Conservation (phyloP, 2,329 filamentous ascomycete genomes). For the Clarireedia sp. region DNA sequence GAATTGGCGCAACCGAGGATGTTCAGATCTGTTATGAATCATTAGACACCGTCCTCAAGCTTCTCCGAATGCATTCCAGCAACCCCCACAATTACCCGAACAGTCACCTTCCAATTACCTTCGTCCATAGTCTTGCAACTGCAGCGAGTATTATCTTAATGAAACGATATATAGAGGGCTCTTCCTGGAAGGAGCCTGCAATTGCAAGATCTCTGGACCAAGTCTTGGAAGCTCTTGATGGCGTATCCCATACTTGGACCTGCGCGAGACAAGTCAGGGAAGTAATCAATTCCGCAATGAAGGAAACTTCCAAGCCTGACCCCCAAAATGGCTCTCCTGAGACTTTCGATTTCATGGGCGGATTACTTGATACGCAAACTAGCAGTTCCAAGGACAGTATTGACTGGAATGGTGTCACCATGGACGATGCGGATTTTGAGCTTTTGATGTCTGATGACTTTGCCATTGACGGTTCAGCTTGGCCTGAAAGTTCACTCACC, state of each 20-base stretch:
- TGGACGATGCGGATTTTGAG: slow-evolving; percentile 11
- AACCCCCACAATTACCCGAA: slow-evolving; percentile 33
- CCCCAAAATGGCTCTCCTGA: slow-evolving; percentile 12
- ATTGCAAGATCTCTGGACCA: slow-evolving; percentile 43
- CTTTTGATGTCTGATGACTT: slow-evolving; percentile 9
- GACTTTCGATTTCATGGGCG: slow-evolving; percentile 17
- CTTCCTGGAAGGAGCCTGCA: slow-evolving; percentile 35
- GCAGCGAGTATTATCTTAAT: slow-evolving; percentile 40
- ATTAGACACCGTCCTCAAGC: slow-evolving; percentile 36
- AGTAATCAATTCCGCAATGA: slow-evolving; percentile 23
- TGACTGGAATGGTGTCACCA: slow-evolving; percentile 9
- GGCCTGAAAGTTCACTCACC: not conserved
- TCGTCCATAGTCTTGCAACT: slow-evolving; percentile 42
- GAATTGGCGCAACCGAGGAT: slow-evolving; percentile 36
- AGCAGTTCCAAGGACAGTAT: slow-evolving; percentile 1
- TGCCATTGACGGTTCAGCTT: slow-evolving; percentile 1
- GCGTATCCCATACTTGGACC: slow-evolving; percentile 43
- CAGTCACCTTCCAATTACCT: slow-evolving; percentile 38
- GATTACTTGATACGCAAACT: slow-evolving; percentile 4
- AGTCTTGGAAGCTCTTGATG: slow-evolving; percentile 41
- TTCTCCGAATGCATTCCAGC: slow-evolving; percentile 37
- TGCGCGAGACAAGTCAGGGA: slow-evolving; percentile 38
- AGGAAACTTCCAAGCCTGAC: not conserved
- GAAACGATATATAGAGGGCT: slow-evolving; percentile 34
- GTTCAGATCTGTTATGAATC: slow-evolving; percentile 44